Conservation (phyloP, 108 stramenopile species). For the Pseudonitzschia pungens region DNA sequence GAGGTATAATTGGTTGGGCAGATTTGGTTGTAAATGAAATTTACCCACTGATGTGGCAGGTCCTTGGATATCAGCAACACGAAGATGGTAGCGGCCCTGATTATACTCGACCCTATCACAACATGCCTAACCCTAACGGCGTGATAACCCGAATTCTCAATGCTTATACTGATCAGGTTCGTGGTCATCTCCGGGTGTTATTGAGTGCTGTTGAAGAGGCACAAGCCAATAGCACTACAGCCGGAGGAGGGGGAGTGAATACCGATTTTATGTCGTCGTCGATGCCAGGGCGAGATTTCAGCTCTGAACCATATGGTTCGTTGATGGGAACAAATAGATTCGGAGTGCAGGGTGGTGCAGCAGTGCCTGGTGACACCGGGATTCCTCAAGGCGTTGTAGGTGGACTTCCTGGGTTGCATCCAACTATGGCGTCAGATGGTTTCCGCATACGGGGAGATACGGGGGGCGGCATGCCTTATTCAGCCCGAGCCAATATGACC, state of each 20-base stretch:
- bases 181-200: conserved; percentile 44
- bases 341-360: neutral
- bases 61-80: conserved; percentile 57
- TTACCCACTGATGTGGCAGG: conserved; percentile 56
- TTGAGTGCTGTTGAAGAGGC: conserved; percentile 37
- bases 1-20: conserved; percentile 52
- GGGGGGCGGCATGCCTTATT: conserved; percentile 12
- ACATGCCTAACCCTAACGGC: conserved; percentile 60
- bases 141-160: conserved; percentile 38
- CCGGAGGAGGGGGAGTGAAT: neutral
- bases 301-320: conserved; percentile 6
- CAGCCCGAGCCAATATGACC: neutral
- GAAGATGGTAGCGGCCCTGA: conserved; percentile 45
- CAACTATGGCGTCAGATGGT: conserved; percentile 12
- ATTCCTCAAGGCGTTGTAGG: neutral
- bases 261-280: neutral
- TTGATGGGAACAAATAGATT: neutral
- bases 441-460: conserved; percentile 12
- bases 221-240: neutral
- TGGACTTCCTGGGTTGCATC: conserved; percentile 13
- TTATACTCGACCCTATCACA: conserved; percentile 59
- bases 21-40: conserved; percentile 65
- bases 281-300: conserved; percentile 4
- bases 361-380: neutral
- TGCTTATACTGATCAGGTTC: conserved; percentile 43